A percentile compares a stretch with the other conserved stretches of the same genome.
phyloP scores from a whole-genome alignment of 2,329 filamentous ascomycete species.

The Tolypocladium cylindrosporum region DNA sequence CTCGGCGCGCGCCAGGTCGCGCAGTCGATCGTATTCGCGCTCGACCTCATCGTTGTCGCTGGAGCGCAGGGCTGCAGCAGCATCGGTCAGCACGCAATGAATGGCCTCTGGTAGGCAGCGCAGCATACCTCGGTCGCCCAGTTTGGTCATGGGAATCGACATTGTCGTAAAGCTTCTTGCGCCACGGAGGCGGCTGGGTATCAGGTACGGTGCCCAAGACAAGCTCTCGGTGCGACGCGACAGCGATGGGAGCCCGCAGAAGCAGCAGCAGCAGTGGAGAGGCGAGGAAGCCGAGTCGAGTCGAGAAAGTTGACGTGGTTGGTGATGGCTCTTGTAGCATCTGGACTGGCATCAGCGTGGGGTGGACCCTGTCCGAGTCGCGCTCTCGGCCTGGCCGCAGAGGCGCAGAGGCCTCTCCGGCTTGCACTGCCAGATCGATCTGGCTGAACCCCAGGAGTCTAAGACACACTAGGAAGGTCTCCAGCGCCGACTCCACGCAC shows the following conservation, averaged over 20 bases:
- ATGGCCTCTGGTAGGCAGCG: not conserved
- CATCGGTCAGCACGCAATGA: not conserved
- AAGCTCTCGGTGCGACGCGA: not conserved
- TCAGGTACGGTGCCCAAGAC: not conserved
- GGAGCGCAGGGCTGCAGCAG: constrained; percentile 61
- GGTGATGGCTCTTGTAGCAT: not conserved
- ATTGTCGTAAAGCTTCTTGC: constrained; percentile 7
- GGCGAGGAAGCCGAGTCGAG: not conserved
- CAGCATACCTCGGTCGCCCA: constrained; percentile 31
- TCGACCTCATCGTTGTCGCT: constrained; percentile 58
- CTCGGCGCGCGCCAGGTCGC: constrained; percentile 72
- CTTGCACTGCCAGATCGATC: not conserved
- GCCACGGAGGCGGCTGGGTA: not conserved
- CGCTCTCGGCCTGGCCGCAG: not conserved
- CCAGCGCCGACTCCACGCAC: not conserved
- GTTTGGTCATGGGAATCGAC: constrained; percentile 27
- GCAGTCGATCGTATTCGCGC: constrained; percentile 84
- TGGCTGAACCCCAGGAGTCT: not conserved
- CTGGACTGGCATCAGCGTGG: not conserved
- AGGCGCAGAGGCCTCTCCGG: not conserved
- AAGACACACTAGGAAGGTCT: not conserved
- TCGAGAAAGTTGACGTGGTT: not conserved
- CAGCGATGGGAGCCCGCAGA: not conserved
- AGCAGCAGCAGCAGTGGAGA: not conserved
- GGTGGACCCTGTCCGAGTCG: not conserved